Evolutionary conservation across 2,329 filamentous ascomycete genomes (phyloP).

Genomic region (Drechmeria coniospora): DNA sequence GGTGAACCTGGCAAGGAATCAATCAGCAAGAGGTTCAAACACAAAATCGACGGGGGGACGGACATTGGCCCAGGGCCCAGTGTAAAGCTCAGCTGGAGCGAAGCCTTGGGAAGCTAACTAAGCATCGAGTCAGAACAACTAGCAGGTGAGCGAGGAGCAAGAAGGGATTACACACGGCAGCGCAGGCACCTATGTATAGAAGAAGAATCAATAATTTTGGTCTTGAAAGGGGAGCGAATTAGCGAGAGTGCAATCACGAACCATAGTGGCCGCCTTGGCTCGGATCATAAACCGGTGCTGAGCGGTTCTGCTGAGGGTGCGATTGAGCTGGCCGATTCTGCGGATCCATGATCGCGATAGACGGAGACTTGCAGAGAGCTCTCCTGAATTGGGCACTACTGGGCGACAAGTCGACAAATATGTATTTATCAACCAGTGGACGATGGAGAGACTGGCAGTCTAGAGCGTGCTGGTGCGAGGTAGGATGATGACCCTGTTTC

Average conservation of each 20-base stretch:
- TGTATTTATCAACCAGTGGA: too few relatives aligned
- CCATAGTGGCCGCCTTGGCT: conserved; percentile 65
- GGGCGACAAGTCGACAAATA: too few relatives aligned
- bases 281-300: conserved; percentile 55
- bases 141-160: neutral
- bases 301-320: conserved; percentile 41
- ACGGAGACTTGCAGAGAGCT: conserved; percentile 1
- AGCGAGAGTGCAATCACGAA: conserved; percentile 22
- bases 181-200: conserved; percentile 27
- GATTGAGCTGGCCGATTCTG: conserved; percentile 32
- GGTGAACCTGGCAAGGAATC: conserved; percentile 57
- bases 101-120: conserved; percentile 78
- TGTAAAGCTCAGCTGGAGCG: conserved; percentile 86
- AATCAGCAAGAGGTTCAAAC: neutral
- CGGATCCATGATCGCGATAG: conserved; percentile 18
- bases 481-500: too few relatives aligned
- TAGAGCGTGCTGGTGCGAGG: too few relatives aligned
- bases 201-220: conserved; percentile 3
- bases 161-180: conserved; percentile 19
- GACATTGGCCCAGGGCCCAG: conserved; percentile 90
- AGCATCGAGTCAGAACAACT: conserved; percentile 10
- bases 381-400: too few relatives aligned
- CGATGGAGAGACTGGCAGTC: too few relatives aligned
- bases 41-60: conserved; percentile 14
- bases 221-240: conserved; percentile 1